These are phyloP conservation scores for Phyllostachys edulis DNA, from an alignment of 176 grass and related monocot genomes.

Conservation along the genomic window DNA sequence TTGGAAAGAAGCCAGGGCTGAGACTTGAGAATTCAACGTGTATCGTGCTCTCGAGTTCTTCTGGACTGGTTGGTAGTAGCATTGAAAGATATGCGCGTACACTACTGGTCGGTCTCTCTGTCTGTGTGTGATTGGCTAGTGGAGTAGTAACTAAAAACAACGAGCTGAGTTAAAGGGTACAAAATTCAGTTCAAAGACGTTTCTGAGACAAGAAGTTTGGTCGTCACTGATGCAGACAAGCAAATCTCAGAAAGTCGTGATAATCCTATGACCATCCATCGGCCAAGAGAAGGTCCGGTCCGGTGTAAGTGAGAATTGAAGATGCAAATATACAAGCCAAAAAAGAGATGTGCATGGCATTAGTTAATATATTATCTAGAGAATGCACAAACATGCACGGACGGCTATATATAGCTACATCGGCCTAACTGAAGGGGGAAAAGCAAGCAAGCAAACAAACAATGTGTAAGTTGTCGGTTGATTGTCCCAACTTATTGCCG, in stretches of 20 bases:
- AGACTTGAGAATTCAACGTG: neutral
- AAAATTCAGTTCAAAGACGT: neutral
- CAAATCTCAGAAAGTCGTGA: neutral
- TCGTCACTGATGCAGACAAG: neutral
- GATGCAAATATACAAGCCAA: too few species aligned
- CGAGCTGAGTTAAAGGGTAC: neutral
- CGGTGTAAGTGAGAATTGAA: too few species aligned
- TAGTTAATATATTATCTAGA: too few species aligned
- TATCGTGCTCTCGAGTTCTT: neutral
- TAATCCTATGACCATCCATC: neutral
- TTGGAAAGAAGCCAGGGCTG: neutral
- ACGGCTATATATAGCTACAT: too few species aligned
- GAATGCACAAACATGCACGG: too few species aligned
- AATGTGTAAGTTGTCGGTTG: too few species aligned
- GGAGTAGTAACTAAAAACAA: neutral
- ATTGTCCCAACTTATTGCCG: too few species aligned
- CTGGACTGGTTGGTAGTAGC: neutral
- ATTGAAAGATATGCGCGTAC: neutral
- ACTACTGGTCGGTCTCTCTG: too few species aligned
- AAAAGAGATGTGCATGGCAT: too few species aligned
- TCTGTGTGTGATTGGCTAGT: neutral
- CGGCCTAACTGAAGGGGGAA: too few species aligned
- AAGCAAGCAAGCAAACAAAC: too few species aligned
- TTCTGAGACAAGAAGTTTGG: neutral
- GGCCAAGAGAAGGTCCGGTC: neutral